Evolutionary conservation across 257 asterid genomes (phyloP), one percentile per base, ranked within the genome.

Genomic region (Agastache rugosa): DNA sequence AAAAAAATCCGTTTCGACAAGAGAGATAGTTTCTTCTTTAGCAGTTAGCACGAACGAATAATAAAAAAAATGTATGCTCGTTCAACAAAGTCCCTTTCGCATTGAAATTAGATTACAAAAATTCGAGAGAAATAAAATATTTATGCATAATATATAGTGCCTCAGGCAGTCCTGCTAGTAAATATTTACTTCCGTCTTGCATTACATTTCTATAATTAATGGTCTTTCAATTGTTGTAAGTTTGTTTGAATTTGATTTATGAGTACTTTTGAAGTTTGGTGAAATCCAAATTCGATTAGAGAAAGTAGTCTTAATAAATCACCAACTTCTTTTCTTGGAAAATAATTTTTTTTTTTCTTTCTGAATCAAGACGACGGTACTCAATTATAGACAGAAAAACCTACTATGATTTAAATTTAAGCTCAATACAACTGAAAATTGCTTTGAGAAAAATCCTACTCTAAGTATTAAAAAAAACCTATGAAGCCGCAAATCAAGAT

Each of bases 401-500:
- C 25, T 35, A 41, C 11, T 39, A 25, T 11, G 4, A 3, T 12
- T 25, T 14, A 25, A 58, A 50, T 3, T 5, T 3, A 31, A 12
- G 39, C 41, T 58, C 62, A 3, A 12, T 27, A 16, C 39, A 58
- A 58, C 27, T 12, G 22, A 58, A 58, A 11, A 27, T 16, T 41
- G 10, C 15, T 20, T 11, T 54, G 44, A 20, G 15, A 37, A 31
- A 34, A 44, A 75, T 16, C 25, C 61, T 65, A 55, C 4, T 31
- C 61, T 60, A 72, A 44, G 11, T 51, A 67, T 45, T 45, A 67
- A 34, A 56, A 34, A 17, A 68, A 34, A 45, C 11, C 10, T 37
- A 63, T 53, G 42, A 39, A 63, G 59, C 16, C 73, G n/a, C 61
- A 61, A 39, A 74, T 72, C 63, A 67, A 45, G 83, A 79, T 83